phyloP scores from a whole-genome alignment of 345 rosid species.

The Eucalyptus sp. region DNA sequence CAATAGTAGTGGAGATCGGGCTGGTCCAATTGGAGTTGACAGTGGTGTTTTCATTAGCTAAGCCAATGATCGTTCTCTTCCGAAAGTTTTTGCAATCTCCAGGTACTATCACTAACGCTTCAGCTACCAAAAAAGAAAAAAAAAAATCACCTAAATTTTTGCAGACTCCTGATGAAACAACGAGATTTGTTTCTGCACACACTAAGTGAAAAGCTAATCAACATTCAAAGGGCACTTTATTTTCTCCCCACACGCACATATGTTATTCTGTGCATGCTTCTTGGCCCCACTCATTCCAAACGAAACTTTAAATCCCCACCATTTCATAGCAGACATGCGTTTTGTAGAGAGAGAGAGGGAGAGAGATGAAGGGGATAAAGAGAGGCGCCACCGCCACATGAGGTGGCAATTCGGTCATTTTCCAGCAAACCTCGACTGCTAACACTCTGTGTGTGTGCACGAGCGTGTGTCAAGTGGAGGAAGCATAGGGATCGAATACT shows the following conservation, averaged over 20 bases:
- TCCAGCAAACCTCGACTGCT: background rate
- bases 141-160: background rate
- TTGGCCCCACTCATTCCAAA: background rate
- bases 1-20: background rate
- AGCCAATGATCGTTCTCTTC: background rate
- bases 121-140: background rate
- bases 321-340: background rate
- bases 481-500: background rate
- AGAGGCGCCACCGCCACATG: background rate
- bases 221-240: background rate
- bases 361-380: background rate
- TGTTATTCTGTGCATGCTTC: background rate
- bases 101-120: background rate
- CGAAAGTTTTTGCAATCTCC: background rate
- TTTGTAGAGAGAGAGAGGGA: background rate
- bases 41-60: background rate
- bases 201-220: background rate
- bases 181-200: background rate
- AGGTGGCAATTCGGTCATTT: background rate
- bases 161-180: background rate
- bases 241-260: background rate
- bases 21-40: constrained; percentile 5
- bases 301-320: background rate
- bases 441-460: background rate
- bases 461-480: background rate